Conservation (phyloP, 306 rosid genomes). For the Herpetospermum pedunculosum region DNA sequence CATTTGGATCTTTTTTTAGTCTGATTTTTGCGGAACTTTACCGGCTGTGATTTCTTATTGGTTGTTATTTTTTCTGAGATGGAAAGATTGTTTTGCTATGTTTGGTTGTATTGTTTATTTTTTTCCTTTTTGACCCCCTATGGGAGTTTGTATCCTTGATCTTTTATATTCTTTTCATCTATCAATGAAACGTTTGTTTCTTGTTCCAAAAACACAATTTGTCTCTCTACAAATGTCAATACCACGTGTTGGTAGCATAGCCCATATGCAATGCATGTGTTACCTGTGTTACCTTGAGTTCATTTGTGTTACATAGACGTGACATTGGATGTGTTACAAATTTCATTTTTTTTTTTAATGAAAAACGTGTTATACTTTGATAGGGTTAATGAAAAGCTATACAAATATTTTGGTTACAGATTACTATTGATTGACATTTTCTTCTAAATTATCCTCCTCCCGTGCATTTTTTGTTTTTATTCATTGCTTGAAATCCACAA, state of each 20-base stretch:
- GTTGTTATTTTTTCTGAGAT: neutral
- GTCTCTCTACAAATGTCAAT: neutral
- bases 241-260: neutral
- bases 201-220: neutral
- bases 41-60: neutral
- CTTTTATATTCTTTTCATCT: neutral
- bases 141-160: neutral
- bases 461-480: neutral
- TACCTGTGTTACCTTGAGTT: neutral
- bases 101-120: neutral
- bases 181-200: neutral
- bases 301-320: neutral
- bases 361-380: neutral
- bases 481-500: neutral
- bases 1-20: neutral
- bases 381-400: neutral
- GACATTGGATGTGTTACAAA: no score
- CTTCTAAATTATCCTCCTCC: neutral
- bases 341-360: neutral
- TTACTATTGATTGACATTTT: neutral
- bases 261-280: neutral
- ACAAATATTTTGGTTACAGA: neutral
- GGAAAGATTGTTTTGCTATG: neutral
- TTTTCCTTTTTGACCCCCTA: neutral
- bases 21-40: neutral